Conservation (phyloP, 495 filamentous ascomycete species). For the Filosporella fistucella region DNA sequence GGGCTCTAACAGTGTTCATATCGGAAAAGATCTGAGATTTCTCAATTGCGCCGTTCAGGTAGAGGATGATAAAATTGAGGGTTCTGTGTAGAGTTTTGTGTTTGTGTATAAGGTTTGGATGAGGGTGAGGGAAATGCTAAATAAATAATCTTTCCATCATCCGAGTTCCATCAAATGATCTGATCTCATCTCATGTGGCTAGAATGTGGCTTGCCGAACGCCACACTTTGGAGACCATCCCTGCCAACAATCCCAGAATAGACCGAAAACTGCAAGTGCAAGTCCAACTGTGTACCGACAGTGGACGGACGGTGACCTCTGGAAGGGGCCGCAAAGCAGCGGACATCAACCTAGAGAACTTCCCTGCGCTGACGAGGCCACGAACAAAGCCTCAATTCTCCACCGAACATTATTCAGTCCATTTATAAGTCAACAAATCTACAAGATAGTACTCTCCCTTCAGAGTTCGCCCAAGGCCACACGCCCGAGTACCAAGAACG, state of each 20-base stretch:
- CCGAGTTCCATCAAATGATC: background rate
- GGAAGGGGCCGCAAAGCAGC: too few relatives aligned
- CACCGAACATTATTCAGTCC: background rate
- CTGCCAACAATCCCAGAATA: conserved; percentile 1
- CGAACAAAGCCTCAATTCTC: background rate
- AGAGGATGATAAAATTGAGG: background rate
- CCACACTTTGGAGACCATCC: background rate
- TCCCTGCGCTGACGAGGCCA: background rate
- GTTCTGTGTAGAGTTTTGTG: background rate
- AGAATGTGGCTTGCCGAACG: too few relatives aligned
- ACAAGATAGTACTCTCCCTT: too few relatives aligned
- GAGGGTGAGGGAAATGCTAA: too few relatives aligned
- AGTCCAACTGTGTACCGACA: too few relatives aligned
- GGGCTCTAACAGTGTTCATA: conserved; percentile 34
- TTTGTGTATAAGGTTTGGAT: too few relatives aligned
- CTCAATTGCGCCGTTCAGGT: background rate
- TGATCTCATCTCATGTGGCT: background rate
- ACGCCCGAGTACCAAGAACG: too few relatives aligned
- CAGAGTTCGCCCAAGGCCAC: too few relatives aligned
- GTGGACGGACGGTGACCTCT: too few relatives aligned
- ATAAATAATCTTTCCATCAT: background rate
- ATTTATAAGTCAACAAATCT: too few relatives aligned
- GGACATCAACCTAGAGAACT: too few relatives aligned
- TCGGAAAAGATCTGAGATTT: conserved; percentile 3
- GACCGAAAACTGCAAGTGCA: too few relatives aligned